These are phyloP conservation scores for Talaromyces sp. DNA, from an alignment of 2,329 filamentous ascomycete species.

Conservation along the genomic window DNA sequence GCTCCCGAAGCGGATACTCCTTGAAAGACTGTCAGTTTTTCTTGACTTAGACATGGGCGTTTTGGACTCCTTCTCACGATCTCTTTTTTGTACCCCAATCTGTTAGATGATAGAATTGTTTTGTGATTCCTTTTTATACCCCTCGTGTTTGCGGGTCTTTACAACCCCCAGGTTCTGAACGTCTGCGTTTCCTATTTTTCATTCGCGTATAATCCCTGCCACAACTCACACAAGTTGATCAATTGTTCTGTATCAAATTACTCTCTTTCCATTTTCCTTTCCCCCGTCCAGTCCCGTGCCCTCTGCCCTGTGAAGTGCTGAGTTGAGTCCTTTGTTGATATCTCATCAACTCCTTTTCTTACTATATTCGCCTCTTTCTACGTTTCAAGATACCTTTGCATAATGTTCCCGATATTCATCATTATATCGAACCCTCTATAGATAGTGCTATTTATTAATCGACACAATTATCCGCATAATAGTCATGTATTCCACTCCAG, in stretches of 20 bases:
- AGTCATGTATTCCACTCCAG: no score
- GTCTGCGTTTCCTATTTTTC: not conserved
- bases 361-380: not conserved
- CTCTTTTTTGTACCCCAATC: conserved; percentile 10
- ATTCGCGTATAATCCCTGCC: not conserved
- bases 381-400: conserved; percentile 1
- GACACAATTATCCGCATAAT: no score
- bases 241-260: not conserved
- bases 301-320: no score
- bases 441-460: conserved; percentile 9
- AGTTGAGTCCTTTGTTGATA: conserved; percentile 1
- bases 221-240: not conserved
- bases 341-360: conserved; percentile 12
- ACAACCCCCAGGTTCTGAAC: conserved; percentile 4
- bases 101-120: conserved; percentile 29
- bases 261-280: not conserved
- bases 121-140: conserved; percentile 25
- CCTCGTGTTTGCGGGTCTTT: conserved; percentile 18
- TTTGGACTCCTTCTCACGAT: conserved; percentile 14
- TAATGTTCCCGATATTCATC: not conserved
- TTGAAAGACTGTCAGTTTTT: conserved; percentile 10
- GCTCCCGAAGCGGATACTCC: conserved; percentile 18
- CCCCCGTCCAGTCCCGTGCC: not conserved
- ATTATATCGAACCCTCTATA: not conserved
- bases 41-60: conserved; percentile 11